Conservation (phyloP, 352 stramenopile genomes). For the Pythium rhizo-oryzae region DNA sequence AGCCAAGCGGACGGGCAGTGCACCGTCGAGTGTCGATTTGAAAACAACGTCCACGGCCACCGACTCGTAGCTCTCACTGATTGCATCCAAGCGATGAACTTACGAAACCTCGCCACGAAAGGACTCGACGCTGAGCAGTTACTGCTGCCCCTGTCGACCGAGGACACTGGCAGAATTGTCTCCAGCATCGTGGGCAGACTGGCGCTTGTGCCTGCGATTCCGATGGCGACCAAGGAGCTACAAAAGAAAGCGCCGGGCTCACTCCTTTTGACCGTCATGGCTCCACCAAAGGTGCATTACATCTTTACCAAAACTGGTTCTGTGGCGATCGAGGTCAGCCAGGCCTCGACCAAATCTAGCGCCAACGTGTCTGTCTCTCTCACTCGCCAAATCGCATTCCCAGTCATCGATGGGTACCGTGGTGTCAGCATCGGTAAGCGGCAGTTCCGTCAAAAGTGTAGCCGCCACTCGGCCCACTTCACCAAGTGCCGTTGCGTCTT, state of each 20-base stretch:
- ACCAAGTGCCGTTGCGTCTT: conserved; percentile 68
- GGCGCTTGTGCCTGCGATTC: conserved; percentile 40
- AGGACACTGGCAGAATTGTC: conserved; percentile 48
- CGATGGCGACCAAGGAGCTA: conserved; percentile 61
- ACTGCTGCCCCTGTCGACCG: conserved; percentile 36
- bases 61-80: conserved; percentile 34
- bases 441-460: conserved; percentile 62
- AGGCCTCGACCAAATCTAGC: not conserved
- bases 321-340: conserved; percentile 13
- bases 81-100: conserved; percentile 56
- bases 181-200: conserved; percentile 38
- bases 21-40: conserved; percentile 32
- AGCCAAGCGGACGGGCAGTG: conserved; percentile 45
- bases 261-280: conserved; percentile 45
- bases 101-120: conserved; percentile 37
- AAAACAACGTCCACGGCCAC: not conserved
- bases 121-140: conserved; percentile 29
- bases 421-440: conserved; percentile 55
- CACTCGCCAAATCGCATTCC: conserved; percentile 39
- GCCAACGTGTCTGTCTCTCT: not conserved
- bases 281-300: conserved; percentile 56
- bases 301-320: conserved; percentile 32
- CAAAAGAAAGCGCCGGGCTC: conserved; percentile 37
- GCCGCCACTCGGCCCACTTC: conserved; percentile 50
- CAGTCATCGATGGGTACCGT: conserved; percentile 48